Evolutionary conservation across 345 rosid genomes (phyloP).

Genomic region (Anacardium occidentale): DNA sequence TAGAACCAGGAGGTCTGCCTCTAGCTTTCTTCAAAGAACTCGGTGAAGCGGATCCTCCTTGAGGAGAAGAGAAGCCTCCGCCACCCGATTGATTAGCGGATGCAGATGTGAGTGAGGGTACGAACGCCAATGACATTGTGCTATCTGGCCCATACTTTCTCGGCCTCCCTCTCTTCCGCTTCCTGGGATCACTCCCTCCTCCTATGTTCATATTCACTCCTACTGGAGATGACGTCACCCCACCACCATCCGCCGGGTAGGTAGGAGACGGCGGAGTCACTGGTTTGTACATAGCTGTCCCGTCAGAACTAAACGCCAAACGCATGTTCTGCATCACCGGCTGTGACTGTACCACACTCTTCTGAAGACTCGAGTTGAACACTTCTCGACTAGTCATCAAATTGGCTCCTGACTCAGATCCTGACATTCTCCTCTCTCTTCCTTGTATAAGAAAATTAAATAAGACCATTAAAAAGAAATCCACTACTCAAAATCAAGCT

Average conservation of each 20-base stretch:
- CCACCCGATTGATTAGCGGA: conserved; percentile 21
- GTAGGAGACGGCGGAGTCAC: conserved; percentile 32
- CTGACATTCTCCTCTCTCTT: conserved; percentile 35
- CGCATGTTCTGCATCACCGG: conserved; percentile 54
- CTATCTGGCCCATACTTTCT: conserved; percentile 71
- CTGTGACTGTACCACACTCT: conserved; percentile 30
- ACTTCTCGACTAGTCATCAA: conserved; percentile 41
- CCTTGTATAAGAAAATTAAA: conserved; percentile 10
- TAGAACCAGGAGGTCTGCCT: conserved; percentile 92
- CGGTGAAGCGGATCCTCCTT: conserved; percentile 36
- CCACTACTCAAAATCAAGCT: neutral
- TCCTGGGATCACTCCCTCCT: conserved; percentile 33
- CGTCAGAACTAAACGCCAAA: conserved; percentile 45
- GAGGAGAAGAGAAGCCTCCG: conserved; percentile 33
- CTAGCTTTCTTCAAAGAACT: conserved; percentile 57
- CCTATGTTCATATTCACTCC: conserved; percentile 37
- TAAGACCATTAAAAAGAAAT: neutral
- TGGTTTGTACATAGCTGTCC: conserved; percentile 48
- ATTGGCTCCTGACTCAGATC: conserved; percentile 54
- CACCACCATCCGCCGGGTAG: conserved; percentile 24
- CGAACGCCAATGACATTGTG: conserved; percentile 40
- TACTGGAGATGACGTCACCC: neutral
- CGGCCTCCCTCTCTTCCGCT: conserved; percentile 69
- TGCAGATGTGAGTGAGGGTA: conserved; percentile 25
- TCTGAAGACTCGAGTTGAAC: conserved; percentile 27